phyloP scores from a whole-genome alignment of 805 yeast genomes.

The Metschnikowia chrysomelidarum region DNA sequence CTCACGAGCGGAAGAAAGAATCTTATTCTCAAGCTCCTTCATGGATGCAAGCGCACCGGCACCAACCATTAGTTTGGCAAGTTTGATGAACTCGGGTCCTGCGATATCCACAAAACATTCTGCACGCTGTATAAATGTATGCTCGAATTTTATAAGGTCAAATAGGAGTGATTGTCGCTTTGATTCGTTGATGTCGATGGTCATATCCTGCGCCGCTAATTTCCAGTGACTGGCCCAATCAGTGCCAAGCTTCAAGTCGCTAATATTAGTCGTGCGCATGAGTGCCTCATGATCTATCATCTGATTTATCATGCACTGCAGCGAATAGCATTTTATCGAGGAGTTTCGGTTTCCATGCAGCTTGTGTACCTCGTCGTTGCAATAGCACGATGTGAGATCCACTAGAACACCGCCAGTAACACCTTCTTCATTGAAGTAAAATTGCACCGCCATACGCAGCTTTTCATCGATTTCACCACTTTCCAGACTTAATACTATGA shows the following conservation, averaged over 20 bases:
- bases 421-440: conserved; percentile 14
- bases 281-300: conserved; percentile 17
- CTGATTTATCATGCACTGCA: conserved; percentile 32
- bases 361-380: conserved; percentile 22
- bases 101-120: conserved; percentile 54
- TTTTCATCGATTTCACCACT: background rate
- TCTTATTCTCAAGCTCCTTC: conserved; percentile 55
- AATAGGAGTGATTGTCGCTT: conserved; percentile 72
- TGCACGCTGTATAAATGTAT: conserved; percentile 65
- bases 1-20: conserved; percentile 55
- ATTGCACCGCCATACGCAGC: background rate
- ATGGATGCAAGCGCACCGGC: conserved; percentile 18
- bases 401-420: conserved; percentile 42
- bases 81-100: conserved; percentile 40
- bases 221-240: conserved; percentile 73
- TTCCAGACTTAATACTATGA: conserved; percentile 15
- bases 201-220: conserved; percentile 51
- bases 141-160: conserved; percentile 71
- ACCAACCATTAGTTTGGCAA: conserved; percentile 24
- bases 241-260: conserved; percentile 32
- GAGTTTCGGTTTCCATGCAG: conserved; percentile 3
- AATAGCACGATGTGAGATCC: conserved; percentile 47
- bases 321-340: conserved; percentile 27
- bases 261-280: conserved; percentile 20
- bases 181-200: conserved; percentile 50